Evolutionary conservation across 2,329 filamentous ascomycete genomes (phyloP), one percentile per base, ranked within the genome.

Genomic region (Dactylellina leptospora): DNA sequence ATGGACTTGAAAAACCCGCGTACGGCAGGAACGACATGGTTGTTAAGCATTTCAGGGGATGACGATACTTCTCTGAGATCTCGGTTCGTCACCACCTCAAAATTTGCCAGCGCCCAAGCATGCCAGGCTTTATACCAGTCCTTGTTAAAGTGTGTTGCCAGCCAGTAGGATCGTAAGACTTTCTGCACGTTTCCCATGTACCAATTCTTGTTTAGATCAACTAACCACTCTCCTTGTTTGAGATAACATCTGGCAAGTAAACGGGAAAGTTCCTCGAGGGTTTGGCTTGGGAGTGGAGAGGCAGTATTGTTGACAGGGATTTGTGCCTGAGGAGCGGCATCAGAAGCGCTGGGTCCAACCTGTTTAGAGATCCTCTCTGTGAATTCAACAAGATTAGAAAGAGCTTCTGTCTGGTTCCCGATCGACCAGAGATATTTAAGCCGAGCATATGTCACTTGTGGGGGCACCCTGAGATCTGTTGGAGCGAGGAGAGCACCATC

Each of bases 111-210:
- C 9, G 95, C 96, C 93, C 95, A 99, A 0, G 95, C 91, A 80
- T 99, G 95, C 95, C 95, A 99, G 5, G 96, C 95, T 81, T 99
- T 99, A 83, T 99, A 99, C 87, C 93, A 99, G 73, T 89, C 88
- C 30, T 92, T 89, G 79, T 99, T 96, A 81, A 96, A 97, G 69
- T 91, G 89, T 1, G 95, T 99, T 0, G 96, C 96, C 69, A 93
- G 89, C 16, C 88, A 88, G 80, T 97, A 99, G 1, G 95, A 92
- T n/a, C 87, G 85, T 22, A 99, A 83, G 66, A 99, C 92, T 58
- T 97, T 93, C 55, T 90, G 87, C 2, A 96, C 91, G 75, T 91
- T 88, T 6, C 91, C 89, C 74, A 91, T 87, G 45, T 76, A 74
- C 96, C 95, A 99, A 75, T 95, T 89, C 78, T 90, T 89, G 79